Evolutionary conservation across 768 basidiomycete species (phyloP).

Genomic region (Galerina marginata): DNA sequence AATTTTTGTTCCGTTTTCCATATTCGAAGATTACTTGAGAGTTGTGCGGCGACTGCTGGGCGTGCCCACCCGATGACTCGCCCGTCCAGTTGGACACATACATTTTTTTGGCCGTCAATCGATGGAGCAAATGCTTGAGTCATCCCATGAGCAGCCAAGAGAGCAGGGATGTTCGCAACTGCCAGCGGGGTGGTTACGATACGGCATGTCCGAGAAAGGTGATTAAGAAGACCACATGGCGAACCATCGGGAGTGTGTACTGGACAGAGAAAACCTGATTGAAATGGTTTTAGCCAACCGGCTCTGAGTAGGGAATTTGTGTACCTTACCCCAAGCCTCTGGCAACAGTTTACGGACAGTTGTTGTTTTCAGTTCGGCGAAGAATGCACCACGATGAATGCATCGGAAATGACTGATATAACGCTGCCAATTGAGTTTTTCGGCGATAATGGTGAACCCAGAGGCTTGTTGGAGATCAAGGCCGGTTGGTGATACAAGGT

Average conservation of each 20-base stretch:
- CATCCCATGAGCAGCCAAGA: constrained; percentile 92
- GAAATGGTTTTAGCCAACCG: constrained; percentile 1
- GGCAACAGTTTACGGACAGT: constrained; percentile 95
- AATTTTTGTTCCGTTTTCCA: constrained; percentile 93
- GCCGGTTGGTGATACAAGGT: constrained; percentile 91
- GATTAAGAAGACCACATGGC: constrained; percentile 97
- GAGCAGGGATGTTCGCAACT: constrained; percentile 77
- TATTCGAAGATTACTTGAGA: constrained; percentile 85
- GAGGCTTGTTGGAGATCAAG: constrained; percentile 97
- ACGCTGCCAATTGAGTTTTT: constrained; percentile 98
- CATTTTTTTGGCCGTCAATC: constrained; percentile 80
- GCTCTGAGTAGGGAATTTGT: not conserved
- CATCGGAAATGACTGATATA: constrained; percentile 99
- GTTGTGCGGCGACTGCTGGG: constrained; percentile 70
- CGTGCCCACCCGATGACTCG: constrained; percentile 93
- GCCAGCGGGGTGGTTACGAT: constrained; percentile 81
- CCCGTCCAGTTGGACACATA: constrained; percentile 95
- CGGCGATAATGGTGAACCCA: constrained; percentile 98
- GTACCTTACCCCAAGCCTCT: constrained; percentile 91
- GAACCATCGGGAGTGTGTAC: constrained; percentile 99
- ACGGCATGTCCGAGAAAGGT: constrained; percentile 91
- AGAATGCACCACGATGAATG: constrained; percentile 99
- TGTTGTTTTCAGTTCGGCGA: constrained; percentile 97
- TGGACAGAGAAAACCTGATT: constrained; percentile 90
- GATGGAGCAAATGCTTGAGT: constrained; percentile 83